Percentiles rank a stretch among this genome's conserved stretches.
phyloP scores from a whole-genome alignment of 1,284 basidiomycete genomes.

The Xerocomus amazonicus region DNA sequence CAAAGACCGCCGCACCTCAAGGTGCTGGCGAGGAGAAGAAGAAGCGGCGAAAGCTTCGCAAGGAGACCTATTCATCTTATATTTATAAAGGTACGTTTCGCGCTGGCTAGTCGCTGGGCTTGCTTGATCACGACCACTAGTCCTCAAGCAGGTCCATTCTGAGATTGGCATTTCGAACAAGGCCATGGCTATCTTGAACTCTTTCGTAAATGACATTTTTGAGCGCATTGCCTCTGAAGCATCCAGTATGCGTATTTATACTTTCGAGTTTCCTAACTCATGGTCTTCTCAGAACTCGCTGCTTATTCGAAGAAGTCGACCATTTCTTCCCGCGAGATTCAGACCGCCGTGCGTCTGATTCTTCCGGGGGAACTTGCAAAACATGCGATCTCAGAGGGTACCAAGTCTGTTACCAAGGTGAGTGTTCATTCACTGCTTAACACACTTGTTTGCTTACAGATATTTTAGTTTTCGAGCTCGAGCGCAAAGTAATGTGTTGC shows the following conservation, averaged over 20 bases:
- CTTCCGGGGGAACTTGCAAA: slow-evolving; percentile 69
- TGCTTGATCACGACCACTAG: slow-evolving; percentile 25
- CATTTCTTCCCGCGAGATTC: slow-evolving; percentile 78
- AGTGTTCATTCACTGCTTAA: slow-evolving; percentile 10
- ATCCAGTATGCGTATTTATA: slow-evolving; percentile 41
- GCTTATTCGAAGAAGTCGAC: slow-evolving; percentile 77
- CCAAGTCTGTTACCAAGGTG: slow-evolving; percentile 50
- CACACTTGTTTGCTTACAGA: slow-evolving; percentile 4
- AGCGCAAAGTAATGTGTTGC: slow-evolving; percentile 47
- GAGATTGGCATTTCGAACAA: slow-evolving; percentile 79
- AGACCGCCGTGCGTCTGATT: slow-evolving; percentile 77
- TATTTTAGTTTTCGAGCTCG: slow-evolving; percentile 57
- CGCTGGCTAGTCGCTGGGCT: not conserved
- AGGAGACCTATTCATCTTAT: slow-evolving; percentile 90
- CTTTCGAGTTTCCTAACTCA: not conserved
- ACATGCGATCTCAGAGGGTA: slow-evolving; percentile 75
- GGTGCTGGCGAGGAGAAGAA: slow-evolving; percentile 72
- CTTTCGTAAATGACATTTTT: slow-evolving; percentile 70
- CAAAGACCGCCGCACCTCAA: slow-evolving; percentile 59
- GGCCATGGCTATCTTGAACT: slow-evolving; percentile 76
- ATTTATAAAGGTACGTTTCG: slow-evolving; percentile 74
- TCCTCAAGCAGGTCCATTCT: slow-evolving; percentile 70
- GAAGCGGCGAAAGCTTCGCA: slow-evolving; percentile 80
- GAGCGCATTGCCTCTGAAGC: slow-evolving; percentile 73
- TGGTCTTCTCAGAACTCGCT: slow-evolving; percentile 51